Base-by-base conservation (phyloP, 176 grass and related monocot species). In the Avena insularis region DNA sequence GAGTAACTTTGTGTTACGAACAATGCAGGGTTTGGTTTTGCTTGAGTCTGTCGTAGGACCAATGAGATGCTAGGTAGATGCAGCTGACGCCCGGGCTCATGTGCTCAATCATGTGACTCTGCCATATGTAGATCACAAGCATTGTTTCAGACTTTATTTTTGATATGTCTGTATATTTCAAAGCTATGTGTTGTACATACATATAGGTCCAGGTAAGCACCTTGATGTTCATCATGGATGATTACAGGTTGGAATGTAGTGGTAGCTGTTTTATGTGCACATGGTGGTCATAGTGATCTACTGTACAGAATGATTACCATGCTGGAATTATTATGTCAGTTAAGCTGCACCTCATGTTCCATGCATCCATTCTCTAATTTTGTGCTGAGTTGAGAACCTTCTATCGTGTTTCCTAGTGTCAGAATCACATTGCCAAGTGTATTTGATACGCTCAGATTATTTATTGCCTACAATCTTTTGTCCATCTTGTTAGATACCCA, bases 1-100 rank as follows among this genome's bases (percentile, higher is more conserved):
- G 31, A 43, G 35, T 78, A 50, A 33, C 27, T 57, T 20, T 35
- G 31, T 85, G 60, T 77, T 53, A 56, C 40, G 75, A 35, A 53
- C 8, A 79, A 84, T 80, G 75, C 72, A 87, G 80, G 55, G 19
- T 80, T 12, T 55, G 75, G 51, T 67, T 45, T 36, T 75, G 45
- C 65, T 75, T 25, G 75, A 65, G 19, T 51, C 13, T 81, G 45
- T 29, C 12, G 54, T 87, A 81, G 65, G 45, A 65, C 19, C 31
- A 46, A 65, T 9, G 55, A 79, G 64, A 76, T 88, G 86, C 54
- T 78, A 73, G 62, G 31, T 64, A 33, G 49, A 29, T 65, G 47
- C 23, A 77, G 45, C 38, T 69, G 78, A 38, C 57, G 9, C 66
- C 35, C 17, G 15, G 71, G 33, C 33, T 79, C 89, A 36, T 56